phyloP scores from a whole-genome alignment of 176 grass and related monocot genomes.

The Rhynchospora breviuscula region DNA sequence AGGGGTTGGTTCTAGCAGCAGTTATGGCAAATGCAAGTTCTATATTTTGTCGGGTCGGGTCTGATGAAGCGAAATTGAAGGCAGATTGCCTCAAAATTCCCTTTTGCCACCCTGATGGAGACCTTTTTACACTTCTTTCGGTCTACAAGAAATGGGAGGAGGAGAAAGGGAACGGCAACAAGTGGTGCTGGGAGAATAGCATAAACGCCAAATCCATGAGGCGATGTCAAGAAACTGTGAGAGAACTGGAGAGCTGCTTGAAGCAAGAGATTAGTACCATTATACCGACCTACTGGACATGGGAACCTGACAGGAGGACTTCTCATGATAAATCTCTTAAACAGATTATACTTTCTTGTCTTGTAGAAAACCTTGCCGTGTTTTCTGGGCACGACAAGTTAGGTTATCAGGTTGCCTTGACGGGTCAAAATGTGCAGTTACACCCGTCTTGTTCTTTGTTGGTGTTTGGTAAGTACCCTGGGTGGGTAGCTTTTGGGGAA shows the following conservation, averaged over 20 bases:
- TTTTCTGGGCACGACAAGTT: constrained; percentile 71
- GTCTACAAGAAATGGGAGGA: constrained; percentile 97
- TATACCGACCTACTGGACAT: constrained; percentile 72
- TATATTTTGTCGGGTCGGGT: constrained; percentile 96
- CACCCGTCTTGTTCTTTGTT: constrained; percentile 84
- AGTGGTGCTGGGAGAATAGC: constrained; percentile 94
- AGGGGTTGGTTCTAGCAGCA: constrained; percentile 79
- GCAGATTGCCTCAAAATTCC: constrained; percentile 73
- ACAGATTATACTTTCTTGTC: constrained; percentile 70
- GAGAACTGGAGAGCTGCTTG: constrained; percentile 74
- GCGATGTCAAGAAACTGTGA: constrained; percentile 73
- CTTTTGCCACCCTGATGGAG: constrained; percentile 76
- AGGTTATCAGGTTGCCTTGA: constrained; percentile 82
- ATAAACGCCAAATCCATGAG: constrained; percentile 92
- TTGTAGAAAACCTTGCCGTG: constrained; percentile 76
- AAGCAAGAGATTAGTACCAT: constrained; percentile 69
- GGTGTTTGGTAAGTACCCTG: constrained; percentile 50
- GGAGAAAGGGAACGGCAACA: constrained; percentile 48
- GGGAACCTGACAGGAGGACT: constrained; percentile 58
- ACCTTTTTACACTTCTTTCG: constrained; percentile 87
- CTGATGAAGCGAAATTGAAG: constrained; percentile 74
- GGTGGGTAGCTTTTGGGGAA: constrained; percentile 93
- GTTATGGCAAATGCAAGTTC: constrained; percentile 94
- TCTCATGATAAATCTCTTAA: constrained; percentile 55
- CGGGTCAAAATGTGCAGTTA: constrained; percentile 65